Base-by-base conservation (phyloP, 352 stramenopile species). In the Thraustochytrium striatum region DNA sequence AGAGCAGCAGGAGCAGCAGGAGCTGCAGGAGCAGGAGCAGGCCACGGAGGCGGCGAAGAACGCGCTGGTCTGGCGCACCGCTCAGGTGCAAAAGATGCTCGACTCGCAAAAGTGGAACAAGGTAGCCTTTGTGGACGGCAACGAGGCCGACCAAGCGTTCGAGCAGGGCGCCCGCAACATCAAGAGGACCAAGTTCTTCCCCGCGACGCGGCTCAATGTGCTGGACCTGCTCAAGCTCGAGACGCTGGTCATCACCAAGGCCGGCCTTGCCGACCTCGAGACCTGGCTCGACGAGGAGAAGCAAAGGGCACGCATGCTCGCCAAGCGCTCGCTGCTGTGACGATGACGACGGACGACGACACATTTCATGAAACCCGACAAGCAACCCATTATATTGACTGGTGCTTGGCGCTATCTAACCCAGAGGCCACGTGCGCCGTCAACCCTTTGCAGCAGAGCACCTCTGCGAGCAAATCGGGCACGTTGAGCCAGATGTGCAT, bases 81-180 rank as follows among this genome's bases (percentile, higher is more conserved):
- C 83, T 41, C 52, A 82, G 41, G 35, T 69, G 2, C 79, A 85
- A 65, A 81, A 81, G 16, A 61, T 86, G 21, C 62, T 79, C 32
- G 52, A 57, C 25, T 72, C 85, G 41, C 21, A 75, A 21, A 28
- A 25, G 5, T 75, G 65, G 65, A 69, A 81, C 28, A 81, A 19
- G 28, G 83, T 82, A 55, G 53, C 85, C 13, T 79, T 86, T 28
- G 83, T 87, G n/a, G 85, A 85, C 28, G 86, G 87, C 47, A 73
- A 87, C 43, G 85, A 87, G 13, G 65, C 87, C 28, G 84, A 91
- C 72, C 72, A 88, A 16, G 86, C 90, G 72, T 86, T 93, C 32
- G 84, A 85, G 58, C 84, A 88, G 35, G 87, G 86, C 55, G 81
- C 82, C 9, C 61, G 70, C 0, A 94, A 94, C 81, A 81, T 93